phyloP scores from a whole-genome alignment of 139 green algal species.

The Chlamydomonas asymmetrica region DNA sequence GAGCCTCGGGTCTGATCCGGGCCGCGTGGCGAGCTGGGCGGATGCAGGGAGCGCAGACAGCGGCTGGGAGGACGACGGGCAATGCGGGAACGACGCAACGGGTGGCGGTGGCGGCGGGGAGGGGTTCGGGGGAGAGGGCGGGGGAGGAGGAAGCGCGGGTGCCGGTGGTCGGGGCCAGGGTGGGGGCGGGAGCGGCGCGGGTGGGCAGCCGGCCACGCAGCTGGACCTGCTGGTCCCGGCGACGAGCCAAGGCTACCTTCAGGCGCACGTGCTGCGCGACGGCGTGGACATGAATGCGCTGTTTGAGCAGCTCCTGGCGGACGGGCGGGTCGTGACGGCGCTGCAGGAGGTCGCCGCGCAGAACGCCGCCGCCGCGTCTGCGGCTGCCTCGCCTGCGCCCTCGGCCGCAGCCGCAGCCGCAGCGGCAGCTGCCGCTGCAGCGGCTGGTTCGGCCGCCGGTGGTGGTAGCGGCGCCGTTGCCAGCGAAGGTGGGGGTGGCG shows the following conservation, averaged over 20 bases:
- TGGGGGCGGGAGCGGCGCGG: background rate
- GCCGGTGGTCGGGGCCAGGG: background rate
- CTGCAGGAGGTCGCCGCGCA: conserved; percentile 20
- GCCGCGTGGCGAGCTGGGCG: background rate
- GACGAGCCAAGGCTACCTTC: conserved; percentile 12
- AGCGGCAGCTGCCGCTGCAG: background rate
- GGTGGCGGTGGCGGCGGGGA: background rate
- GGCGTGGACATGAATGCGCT: conserved; percentile 22
- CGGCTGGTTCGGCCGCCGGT: background rate
- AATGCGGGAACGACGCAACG: background rate
- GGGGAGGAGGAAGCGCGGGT: background rate
- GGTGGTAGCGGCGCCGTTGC: background rate
- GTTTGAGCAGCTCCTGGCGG: conserved; percentile 17
- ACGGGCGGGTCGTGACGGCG: conserved; percentile 25
- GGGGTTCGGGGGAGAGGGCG: background rate
- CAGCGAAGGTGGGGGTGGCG: too few species aligned
- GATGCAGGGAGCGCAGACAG: background rate
- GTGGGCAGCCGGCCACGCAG: background rate
- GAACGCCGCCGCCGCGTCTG: background rate
- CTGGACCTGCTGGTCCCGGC: conserved; percentile 25
- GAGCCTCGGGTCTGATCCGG: background rate
- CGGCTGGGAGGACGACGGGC: background rate
- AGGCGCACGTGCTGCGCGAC: conserved; percentile 13
- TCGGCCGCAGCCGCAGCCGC: background rate
- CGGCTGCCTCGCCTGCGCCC: too few species aligned